Conservation (phyloP, 2,329 filamentous ascomycete species). For the Sporothrix pallida region DNA sequence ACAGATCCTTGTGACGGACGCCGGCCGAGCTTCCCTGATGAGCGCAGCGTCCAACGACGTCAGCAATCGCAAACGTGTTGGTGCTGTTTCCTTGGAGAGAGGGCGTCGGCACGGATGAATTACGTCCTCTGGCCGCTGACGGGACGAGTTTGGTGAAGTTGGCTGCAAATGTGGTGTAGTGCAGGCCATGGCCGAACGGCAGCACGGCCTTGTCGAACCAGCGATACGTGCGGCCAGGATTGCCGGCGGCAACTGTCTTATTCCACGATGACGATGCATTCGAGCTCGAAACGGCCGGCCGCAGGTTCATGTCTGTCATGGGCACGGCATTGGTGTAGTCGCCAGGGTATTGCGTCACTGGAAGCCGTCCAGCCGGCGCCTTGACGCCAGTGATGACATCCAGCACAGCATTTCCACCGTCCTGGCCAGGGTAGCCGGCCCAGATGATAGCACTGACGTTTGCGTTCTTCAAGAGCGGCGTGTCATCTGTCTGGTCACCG, state of each 20-base stretch:
- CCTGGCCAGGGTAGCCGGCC: conserved; percentile 65
- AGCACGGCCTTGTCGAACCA: conserved; percentile 61
- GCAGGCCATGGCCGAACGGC: conserved; percentile 61
- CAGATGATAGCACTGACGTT: conserved; percentile 61
- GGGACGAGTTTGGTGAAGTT: not conserved
- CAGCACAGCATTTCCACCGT: conserved; percentile 61
- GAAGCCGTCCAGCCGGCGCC: conserved; percentile 60
- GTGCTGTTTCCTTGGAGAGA: not conserved
- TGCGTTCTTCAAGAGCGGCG: conserved; percentile 53
- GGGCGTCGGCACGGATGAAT: not conserved
- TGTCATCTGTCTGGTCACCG: conserved; percentile 59
- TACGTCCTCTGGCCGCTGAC: not conserved
- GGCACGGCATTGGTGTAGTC: conserved; percentile 57
- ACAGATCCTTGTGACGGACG: conserved; percentile 30
- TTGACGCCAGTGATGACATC: conserved; percentile 58
- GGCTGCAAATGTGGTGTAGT: conserved; percentile 62
- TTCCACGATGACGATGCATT: not conserved
- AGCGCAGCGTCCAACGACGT: conserved; percentile 41
- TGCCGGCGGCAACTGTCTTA: not conserved
- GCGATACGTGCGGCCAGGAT: conserved; percentile 62
- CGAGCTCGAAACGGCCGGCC: conserved; percentile 41
- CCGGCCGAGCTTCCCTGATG: conserved; percentile 44
- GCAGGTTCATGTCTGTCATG: conserved; percentile 63
- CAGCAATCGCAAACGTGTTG: not conserved
- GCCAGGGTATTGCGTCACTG: conserved; percentile 62